These are phyloP conservation scores for Poa pratensis DNA, from an alignment of 176 grass and related monocot species.

Conservation along the genomic window DNA sequence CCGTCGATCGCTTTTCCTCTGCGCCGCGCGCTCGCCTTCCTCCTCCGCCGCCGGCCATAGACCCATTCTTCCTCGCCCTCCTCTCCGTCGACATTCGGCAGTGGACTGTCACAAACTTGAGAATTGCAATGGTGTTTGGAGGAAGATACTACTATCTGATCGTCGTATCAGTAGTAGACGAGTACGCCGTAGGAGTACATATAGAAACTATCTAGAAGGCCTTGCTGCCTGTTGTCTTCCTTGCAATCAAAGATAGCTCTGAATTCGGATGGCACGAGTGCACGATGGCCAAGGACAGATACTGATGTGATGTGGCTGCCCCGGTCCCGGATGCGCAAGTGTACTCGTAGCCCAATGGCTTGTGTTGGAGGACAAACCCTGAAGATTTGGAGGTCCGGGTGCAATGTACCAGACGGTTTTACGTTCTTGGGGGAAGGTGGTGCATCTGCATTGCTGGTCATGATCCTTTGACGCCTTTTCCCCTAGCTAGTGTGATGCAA, in stretches of 20 bases:
- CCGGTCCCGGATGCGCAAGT: background rate
- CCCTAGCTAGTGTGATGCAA: background rate
- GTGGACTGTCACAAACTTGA: background rate
- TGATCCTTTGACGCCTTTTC: background rate
- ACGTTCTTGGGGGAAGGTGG: background rate
- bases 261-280: constrained; percentile 9
- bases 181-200: background rate
- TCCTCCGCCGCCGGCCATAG: background rate
- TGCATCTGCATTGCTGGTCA: constrained; percentile 12
- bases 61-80: background rate
- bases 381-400: constrained; percentile 36
- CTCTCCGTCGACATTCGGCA: background rate
- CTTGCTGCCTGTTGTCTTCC: background rate
- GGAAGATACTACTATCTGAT: background rate
- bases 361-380: constrained; percentile 8
- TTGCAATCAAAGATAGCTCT: background rate
- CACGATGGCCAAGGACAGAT: constrained; percentile 39
- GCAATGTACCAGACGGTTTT: constrained; percentile 30
- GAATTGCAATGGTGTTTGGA: background rate
- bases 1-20: background rate
- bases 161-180: background rate
- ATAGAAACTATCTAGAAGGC: background rate
- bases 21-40: background rate
- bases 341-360: background rate
- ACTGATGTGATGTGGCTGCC: background rate